A percentile compares a stretch with the other conserved stretches of the same genome.
Conservation (phyloP, 1,139 yeast species). For the Yamadazyma oceani region DNA sequence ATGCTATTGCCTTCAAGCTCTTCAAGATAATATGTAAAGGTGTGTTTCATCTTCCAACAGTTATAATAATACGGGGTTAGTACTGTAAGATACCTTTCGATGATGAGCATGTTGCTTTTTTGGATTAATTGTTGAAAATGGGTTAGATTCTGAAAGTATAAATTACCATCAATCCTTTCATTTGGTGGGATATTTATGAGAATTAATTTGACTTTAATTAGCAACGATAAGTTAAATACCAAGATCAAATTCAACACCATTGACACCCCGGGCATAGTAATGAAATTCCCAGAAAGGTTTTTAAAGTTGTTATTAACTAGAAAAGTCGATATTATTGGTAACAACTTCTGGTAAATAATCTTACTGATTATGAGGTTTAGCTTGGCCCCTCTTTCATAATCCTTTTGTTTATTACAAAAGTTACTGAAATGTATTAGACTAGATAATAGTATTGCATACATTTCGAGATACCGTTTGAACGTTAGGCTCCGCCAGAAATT, state of each 20-base stretch:
- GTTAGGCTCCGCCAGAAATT: not conserved
- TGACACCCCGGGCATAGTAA: not conserved
- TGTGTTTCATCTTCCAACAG: not conserved
- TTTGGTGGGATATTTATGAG: not conserved
- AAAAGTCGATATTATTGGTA: not conserved
- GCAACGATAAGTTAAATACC: not conserved
- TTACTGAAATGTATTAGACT: not conserved
- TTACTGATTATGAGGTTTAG: not conserved
- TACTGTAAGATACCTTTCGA: not conserved
- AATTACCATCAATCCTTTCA: not conserved
- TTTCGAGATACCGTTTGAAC: not conserved
- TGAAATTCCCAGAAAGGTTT: not conserved
- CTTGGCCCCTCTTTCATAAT: not conserved
- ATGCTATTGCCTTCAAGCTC: not conserved
- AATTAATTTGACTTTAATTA: not conserved
- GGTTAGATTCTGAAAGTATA: not conserved
- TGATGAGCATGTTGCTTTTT: not conserved
- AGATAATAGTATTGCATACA: not conserved
- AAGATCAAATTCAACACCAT: not conserved
- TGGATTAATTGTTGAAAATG: not conserved
- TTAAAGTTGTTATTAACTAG: not conserved
- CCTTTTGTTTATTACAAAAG: not conserved
- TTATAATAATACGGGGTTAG: not conserved
- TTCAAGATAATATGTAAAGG: not conserved
- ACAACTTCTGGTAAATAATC: not conserved